These are phyloP conservation scores for Podochytrium sp. DNA, from an alignment of 192 early-diverging fungal genomes.

Conservation along the genomic window DNA sequence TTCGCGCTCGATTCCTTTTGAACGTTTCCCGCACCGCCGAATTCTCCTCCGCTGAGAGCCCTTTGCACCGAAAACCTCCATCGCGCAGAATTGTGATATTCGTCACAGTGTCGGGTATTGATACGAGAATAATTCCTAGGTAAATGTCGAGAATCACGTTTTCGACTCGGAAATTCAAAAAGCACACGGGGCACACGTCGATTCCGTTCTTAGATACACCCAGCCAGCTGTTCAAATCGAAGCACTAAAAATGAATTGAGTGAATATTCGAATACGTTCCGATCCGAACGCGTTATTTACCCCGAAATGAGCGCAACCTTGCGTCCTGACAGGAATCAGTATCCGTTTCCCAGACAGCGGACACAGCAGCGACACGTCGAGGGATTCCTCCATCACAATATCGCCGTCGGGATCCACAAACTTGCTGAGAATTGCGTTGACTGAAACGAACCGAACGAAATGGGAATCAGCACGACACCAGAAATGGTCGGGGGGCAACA, in stretches of 20 bases:
- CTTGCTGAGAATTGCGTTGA: background rate
- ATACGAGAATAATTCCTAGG: background rate
- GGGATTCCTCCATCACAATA: background rate
- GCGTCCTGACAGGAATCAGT: background rate
- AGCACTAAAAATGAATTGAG: constrained; percentile 67
- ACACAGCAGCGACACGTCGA: constrained; percentile 61
- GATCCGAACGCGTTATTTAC: too few relatives aligned
- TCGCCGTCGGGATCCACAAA: background rate
- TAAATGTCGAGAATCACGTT: background rate
- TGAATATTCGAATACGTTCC: background rate
- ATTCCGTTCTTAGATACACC: background rate
- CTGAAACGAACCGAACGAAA: background rate
- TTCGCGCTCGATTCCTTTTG: background rate
- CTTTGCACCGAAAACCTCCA: background rate
- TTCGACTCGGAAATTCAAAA: background rate
- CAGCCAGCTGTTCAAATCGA: constrained; percentile 64
- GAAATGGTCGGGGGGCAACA: too few relatives aligned
- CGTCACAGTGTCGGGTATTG: background rate
- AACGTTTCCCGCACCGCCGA: background rate
- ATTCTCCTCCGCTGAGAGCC: background rate
- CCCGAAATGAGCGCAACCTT: background rate
- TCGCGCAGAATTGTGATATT: background rate
- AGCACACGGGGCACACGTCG: background rate
- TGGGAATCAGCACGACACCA: background rate
- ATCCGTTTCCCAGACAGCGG: constrained; percentile 60